Evolutionary conservation across 2,329 filamentous ascomycete genomes (phyloP).

Genomic region (Aurifilum marmelostoma): DNA sequence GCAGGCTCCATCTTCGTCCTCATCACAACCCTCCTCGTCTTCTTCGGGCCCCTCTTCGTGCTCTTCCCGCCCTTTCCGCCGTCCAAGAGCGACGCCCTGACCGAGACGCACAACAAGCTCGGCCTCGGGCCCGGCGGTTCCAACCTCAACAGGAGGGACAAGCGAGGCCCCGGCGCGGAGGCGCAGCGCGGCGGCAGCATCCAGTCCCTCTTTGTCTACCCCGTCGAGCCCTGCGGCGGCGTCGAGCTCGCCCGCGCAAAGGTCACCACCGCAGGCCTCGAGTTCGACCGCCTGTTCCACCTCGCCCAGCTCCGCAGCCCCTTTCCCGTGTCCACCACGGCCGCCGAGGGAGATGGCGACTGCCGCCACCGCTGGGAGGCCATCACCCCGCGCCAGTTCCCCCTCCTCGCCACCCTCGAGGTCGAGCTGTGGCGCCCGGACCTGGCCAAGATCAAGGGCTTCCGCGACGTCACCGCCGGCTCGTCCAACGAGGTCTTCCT

Average conservation of each 20-base stretch:
- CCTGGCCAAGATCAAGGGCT: conserved; percentile 54
- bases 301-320: conserved; percentile 70
- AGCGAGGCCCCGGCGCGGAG: conserved; percentile 18
- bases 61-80: conserved; percentile 59
- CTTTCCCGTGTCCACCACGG: conserved; percentile 43
- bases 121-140: conserved; percentile 44
- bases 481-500: conserved; percentile 59
- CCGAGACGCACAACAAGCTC: conserved; percentile 57
- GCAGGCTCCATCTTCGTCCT: conserved; percentile 44
- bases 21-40: conserved; percentile 50
- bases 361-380: conserved; percentile 67
- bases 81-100: conserved; percentile 55
- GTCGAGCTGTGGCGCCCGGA: conserved; percentile 73
- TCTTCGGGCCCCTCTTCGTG: conserved; percentile 56
- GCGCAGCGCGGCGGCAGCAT: conserved; percentile 33
- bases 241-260: conserved; percentile 71
- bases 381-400: conserved; percentile 70
- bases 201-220: conserved; percentile 77
- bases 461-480: conserved; percentile 48
- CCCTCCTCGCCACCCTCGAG: conserved; percentile 70
- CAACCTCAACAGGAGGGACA: conserved; percentile 38
- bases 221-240: conserved; percentile 79
- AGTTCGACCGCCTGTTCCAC: conserved; percentile 81
- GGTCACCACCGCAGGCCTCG: conserved; percentile 70
- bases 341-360: conserved; percentile 40